Percentiles rank a stretch among this genome's conserved stretches.
These are phyloP conservation scores for Ciborinia camelliae DNA, from an alignment of 2,329 filamentous ascomycete species.

Conservation along the genomic window DNA sequence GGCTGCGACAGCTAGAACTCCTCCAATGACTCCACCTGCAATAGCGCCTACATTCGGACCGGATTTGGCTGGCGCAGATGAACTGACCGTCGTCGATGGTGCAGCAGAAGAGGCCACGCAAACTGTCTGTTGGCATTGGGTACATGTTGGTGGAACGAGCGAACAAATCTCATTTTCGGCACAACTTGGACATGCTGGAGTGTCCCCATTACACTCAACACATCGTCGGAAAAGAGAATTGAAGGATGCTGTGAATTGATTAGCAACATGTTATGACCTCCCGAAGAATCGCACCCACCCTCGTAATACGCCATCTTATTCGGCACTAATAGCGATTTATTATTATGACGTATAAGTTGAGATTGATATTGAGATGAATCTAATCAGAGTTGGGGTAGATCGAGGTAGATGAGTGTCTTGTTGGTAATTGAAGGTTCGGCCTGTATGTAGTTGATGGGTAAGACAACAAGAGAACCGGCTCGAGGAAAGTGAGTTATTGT, in stretches of 20 bases:
- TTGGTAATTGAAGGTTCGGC: conserved; percentile 6
- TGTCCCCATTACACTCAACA: conserved; percentile 48
- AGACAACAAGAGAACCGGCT: conserved; percentile 8
- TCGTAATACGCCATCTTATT: conserved; percentile 17
- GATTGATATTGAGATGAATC: background rate
- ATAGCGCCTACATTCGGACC: conserved; percentile 78
- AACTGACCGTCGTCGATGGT: conserved; percentile 26
- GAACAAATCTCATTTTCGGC: conserved; percentile 53
- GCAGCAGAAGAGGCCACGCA: conserved; percentile 47
- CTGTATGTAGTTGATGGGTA: background rate
- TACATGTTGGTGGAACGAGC: conserved; percentile 56
- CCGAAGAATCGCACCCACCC: conserved; percentile 16
- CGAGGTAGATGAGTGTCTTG: background rate
- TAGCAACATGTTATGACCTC: conserved; percentile 21
- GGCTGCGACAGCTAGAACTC: conserved; percentile 69
- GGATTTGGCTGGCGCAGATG: conserved; percentile 38
- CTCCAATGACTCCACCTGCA: conserved; percentile 86
- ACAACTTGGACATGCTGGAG: conserved; percentile 61
- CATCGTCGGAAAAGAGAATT: conserved; percentile 54
- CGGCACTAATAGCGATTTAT: background rate
- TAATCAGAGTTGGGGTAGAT: background rate
- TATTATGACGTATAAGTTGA: conserved; percentile 19
- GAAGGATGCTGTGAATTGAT: conserved; percentile 32
- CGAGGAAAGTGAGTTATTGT: background rate
- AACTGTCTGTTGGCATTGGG: conserved; percentile 53